Conservation (phyloP, 2,329 filamentous ascomycete species). For the Ophiocordyceps camponoti-leonardi region DNA sequence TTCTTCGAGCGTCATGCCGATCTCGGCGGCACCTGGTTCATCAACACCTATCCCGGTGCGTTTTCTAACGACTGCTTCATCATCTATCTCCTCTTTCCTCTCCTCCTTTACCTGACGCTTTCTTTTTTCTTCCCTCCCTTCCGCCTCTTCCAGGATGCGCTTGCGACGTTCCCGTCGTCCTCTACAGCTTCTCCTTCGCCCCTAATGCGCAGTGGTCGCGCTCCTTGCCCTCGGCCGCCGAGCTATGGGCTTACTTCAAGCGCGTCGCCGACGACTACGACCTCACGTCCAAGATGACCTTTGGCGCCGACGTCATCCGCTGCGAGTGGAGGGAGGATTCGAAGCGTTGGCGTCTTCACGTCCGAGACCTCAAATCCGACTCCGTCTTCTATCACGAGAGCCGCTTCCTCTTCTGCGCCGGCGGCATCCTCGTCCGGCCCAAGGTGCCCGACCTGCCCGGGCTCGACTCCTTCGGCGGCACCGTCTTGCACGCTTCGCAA, state of each 20-base stretch:
- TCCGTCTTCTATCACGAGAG: slow-evolving; percentile 16
- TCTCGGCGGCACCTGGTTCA: slow-evolving; percentile 48
- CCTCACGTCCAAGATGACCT: slow-evolving; percentile 19
- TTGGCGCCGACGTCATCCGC: slow-evolving; percentile 17
- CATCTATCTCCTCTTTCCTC: not conserved
- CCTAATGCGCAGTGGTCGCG: slow-evolving; percentile 44
- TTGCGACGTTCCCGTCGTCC: slow-evolving; percentile 39
- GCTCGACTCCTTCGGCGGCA: slow-evolving; percentile 30
- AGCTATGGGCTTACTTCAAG: slow-evolving; percentile 40
- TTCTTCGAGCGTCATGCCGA: slow-evolving; percentile 41
- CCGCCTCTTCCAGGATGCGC: slow-evolving; percentile 17
- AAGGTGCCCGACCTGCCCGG: slow-evolving; percentile 27
- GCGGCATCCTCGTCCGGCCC: slow-evolving; percentile 16
- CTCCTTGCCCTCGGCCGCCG: slow-evolving; percentile 34
- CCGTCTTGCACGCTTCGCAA: slow-evolving; percentile 34
- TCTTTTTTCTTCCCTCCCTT: not conserved
- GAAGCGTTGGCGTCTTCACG: slow-evolving; percentile 16
- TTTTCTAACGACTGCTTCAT: too few relatives aligned
- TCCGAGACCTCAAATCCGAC: slow-evolving; percentile 9
- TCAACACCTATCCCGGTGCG: slow-evolving; percentile 41
- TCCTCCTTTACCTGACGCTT: not conserved
- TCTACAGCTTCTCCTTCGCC: slow-evolving; percentile 44
- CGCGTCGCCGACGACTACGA: slow-evolving; percentile 28
- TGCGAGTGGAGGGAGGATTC: slow-evolving; percentile 20
- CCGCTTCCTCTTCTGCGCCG: slow-evolving; percentile 20